Percentiles rank a stretch among this genome's conserved stretches.
phyloP scores from a whole-genome alignment of 495 filamentous ascomycete genomes.

The Oleoguttula mirabilis region DNA sequence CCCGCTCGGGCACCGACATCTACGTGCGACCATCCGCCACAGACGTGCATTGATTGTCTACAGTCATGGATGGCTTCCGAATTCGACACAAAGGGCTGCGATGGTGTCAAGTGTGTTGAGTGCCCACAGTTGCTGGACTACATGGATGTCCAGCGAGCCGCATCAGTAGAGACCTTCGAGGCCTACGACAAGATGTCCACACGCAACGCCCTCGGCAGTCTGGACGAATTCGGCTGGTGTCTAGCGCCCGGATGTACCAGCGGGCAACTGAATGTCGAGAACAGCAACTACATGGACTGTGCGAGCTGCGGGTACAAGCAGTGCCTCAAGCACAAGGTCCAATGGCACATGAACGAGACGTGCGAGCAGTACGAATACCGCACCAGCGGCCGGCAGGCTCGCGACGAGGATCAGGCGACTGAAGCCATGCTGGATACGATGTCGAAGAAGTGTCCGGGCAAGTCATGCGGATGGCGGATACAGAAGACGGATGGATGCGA shows the following conservation, averaged over 20 bases:
- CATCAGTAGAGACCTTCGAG: slow-evolving; percentile 12
- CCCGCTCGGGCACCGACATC: slow-evolving; percentile 1
- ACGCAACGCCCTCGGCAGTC: slow-evolving; percentile 4
- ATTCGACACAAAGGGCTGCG: slow-evolving; percentile 14
- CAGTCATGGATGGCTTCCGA: slow-evolving; percentile 19
- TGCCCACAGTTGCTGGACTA: slow-evolving; percentile 16
- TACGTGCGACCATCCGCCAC: slow-evolving; percentile 4
- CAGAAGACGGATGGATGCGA: slow-evolving; percentile 29
- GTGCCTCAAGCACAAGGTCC: slow-evolving; percentile 29
- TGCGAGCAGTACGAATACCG: slow-evolving; percentile 32
- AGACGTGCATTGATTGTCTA: slow-evolving; percentile 15
- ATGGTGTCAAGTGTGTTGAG: slow-evolving; percentile 20
- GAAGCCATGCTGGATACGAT: slow-evolving; percentile 15
- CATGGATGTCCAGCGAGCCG: slow-evolving; percentile 14
- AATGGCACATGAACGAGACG: slow-evolving; percentile 32
- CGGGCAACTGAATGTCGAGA: slow-evolving; percentile 15
- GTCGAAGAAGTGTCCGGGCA: slow-evolving; percentile 27
- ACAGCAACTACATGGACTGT: slow-evolving; percentile 26
- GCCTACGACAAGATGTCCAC: slow-evolving; percentile 14
- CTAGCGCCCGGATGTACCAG: slow-evolving; percentile 6
- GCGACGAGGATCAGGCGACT: slow-evolving; percentile 20
- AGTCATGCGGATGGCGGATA: slow-evolving; percentile 23
- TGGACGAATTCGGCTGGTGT: slow-evolving; percentile 18
- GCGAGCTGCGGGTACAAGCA: slow-evolving; percentile 28
- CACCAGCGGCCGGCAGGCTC: slow-evolving; percentile 15